Evolutionary conservation across 176 grass and related monocot genomes (phyloP), one percentile per base, ranked within the genome.

Genomic region (Avena sativa): DNA sequence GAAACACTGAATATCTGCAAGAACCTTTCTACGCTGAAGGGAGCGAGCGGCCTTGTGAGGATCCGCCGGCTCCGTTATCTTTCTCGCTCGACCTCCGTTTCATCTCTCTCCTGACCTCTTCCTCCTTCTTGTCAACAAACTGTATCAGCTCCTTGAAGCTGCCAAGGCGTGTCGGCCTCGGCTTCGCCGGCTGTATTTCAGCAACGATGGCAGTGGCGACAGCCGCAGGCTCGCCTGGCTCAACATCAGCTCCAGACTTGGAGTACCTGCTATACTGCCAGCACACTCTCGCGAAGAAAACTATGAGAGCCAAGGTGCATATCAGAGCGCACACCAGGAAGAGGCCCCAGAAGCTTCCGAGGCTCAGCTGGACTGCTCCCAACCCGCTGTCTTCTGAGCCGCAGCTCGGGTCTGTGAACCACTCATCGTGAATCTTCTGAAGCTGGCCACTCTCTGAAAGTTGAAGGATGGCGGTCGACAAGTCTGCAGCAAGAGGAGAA

Each of bases 371-470:
- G 12, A 80, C 90, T 70, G 90, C 89, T 56, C 79, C 92, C 34
- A 85, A 43, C 11, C 85, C 84, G 19, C 49, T 86, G 21, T 89
- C 85, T 16, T 95, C 90, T 4, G 88, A 56, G 62, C 79, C 84
- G 79, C 96, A 98, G 5, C 68, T 78, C 2, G 89, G 55, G 2
- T 9, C 38, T 12, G 70, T 53, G 25, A 98, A 78, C 93, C 93
- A 98, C 83, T 92, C 78, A 46, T 98, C 88, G 1, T 95, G 96
- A 58, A 95, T 95, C 50, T 76, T 87, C 88, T 98, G 93, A 47
- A 95, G 96, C 17, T 95, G 92, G 2, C 93, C 96, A 68, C 64
- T 95, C 83, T 98, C 93, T 71, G 96, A 95, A 46, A 98, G 91
- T 76, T 92, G 81, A 55, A 98, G 92, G 83, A 98, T 95, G 9